Evolutionary conservation across 768 basidiomycete genomes (phyloP), one percentile per base, ranked within the genome.

Genomic region (Phanerodontia chrysosporium): DNA sequence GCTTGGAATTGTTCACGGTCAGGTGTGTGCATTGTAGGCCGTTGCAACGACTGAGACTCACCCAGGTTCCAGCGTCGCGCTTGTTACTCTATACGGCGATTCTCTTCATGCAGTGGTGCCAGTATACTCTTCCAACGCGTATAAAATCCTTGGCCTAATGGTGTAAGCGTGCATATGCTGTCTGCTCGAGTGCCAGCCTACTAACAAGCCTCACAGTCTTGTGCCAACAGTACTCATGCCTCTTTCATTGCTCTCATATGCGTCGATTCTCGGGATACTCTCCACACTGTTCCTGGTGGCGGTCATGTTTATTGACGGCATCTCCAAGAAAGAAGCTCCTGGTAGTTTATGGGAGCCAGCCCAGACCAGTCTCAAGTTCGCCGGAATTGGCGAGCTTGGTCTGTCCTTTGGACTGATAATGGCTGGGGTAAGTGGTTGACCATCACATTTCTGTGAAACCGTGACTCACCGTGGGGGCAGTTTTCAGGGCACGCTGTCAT

Each of bases 401-500:
- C 71, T 96, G 27, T 83, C 90, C 14, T 89, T 95, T 64, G 95
- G 95, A 1, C 76, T 98, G 61, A 85, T 98, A 67, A 93, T 98
- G 86, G 90, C 92, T 8, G 93, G 95, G 16, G 92, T 93, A 68
- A 67, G 49, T 58, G 21, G 51, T 24, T 24, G 21, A 44, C 24
- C 32, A 62, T 22, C 39, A 18, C 18, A 18, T 18, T n/a, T 9
- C 45, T 51, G 27, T 24, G 32, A 60, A 21, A 57, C 25, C 25
- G 49, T 32, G 21, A 45, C 25, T 27, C n/a, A 53, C 28, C 1
- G 18, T 2, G 14, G 12, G 1, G 13, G 18, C 25, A 93, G 85
- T 95, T 96, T 66, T 85, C 92, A 2, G 95, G 95, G 1, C 96
- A 98, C 69, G 88, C 92, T 14, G 89, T 95, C 28, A 89, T 98